These are phyloP conservation scores for Globisporangium spiculum DNA, from an alignment of 352 stramenopile species.

Conservation along the genomic window DNA sequence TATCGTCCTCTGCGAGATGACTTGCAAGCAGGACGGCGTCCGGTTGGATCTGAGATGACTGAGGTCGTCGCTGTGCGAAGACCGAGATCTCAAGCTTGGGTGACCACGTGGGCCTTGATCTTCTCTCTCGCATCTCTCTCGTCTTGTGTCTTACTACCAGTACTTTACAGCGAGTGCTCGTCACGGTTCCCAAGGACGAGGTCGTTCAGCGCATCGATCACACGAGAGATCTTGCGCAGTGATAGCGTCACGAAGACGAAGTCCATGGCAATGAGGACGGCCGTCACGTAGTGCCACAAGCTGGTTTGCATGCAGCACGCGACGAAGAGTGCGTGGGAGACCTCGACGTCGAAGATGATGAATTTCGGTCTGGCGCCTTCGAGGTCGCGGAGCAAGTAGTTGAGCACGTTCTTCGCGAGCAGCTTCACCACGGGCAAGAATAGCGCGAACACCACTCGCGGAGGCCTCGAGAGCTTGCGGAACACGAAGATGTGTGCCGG, in stretches of 20 bases:
- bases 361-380: constrained; percentile 37
- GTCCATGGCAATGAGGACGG: constrained; percentile 34
- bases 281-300: constrained; percentile 22
- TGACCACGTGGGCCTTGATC: no score
- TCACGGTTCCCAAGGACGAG: not conserved
- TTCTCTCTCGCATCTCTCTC: no score
- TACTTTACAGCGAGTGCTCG: not conserved
- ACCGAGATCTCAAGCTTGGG: not conserved
- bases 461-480: constrained; percentile 8
- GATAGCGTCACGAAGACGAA: constrained; percentile 5
- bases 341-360: constrained; percentile 53
- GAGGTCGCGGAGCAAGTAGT: not conserved
- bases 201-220: not conserved
- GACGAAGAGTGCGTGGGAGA: constrained; percentile 49
- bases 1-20: no score
- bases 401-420: constrained; percentile 1
- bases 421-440: constrained; percentile 34
- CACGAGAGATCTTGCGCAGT: not conserved
- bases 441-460: constrained; percentile 21
- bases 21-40: no score
- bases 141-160: no score
- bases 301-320: constrained; percentile 33
- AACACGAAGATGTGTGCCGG: constrained; percentile 29
- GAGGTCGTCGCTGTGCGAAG: no score
- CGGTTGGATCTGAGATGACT: no score